A percentile compares a stretch with the other conserved stretches of the same genome.
Evolutionary conservation across 129 eudicot species (phyloP).

Genomic region (Arctium lappa): DNA sequence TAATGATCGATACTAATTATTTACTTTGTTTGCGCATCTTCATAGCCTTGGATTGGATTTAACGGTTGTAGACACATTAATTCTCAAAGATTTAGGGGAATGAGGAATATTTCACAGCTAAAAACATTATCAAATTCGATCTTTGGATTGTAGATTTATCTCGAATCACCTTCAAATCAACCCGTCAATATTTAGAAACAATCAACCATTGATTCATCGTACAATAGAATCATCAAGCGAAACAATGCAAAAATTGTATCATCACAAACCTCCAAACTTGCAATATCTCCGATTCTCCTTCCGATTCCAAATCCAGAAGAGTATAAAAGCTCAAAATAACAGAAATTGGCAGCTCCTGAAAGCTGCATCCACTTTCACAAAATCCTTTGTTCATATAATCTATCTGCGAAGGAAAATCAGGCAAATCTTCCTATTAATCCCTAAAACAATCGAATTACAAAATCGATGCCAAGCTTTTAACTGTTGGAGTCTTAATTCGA

Average conservation of each 20-base stretch:
- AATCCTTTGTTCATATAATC: constrained; percentile 10
- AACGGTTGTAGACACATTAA: constrained; percentile 5
- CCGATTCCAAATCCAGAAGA: constrained; percentile 13
- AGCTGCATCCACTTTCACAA: constrained; percentile 8
- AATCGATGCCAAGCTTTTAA: constrained; percentile 12
- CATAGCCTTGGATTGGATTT: constrained; percentile 12
- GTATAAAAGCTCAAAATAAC: constrained; percentile 12
- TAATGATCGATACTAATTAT: constrained; percentile 1
- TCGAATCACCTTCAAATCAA: constrained; percentile 6
- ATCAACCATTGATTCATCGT: not conserved
- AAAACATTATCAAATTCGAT: constrained; percentile 12
- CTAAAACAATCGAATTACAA: not conserved
- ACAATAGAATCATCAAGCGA: too few species aligned
- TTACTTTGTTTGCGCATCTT: constrained; percentile 1
- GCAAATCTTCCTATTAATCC: not conserved
- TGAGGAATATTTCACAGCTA: constrained; percentile 16
- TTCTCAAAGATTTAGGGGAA: constrained; percentile 4
- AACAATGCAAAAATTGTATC: not conserved
- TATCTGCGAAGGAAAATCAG: constrained; percentile 14
- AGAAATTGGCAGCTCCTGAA: constrained; percentile 15
- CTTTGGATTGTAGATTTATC: not conserved
- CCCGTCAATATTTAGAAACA: constrained; percentile 4
- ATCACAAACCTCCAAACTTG: constrained; percentile 10
- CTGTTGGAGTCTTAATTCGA: not conserved
- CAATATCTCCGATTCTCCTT: constrained; percentile 11